phyloP scores from a whole-genome alignment of 1,139 yeast species.

The Geotrichum citri-aurantii region DNA sequence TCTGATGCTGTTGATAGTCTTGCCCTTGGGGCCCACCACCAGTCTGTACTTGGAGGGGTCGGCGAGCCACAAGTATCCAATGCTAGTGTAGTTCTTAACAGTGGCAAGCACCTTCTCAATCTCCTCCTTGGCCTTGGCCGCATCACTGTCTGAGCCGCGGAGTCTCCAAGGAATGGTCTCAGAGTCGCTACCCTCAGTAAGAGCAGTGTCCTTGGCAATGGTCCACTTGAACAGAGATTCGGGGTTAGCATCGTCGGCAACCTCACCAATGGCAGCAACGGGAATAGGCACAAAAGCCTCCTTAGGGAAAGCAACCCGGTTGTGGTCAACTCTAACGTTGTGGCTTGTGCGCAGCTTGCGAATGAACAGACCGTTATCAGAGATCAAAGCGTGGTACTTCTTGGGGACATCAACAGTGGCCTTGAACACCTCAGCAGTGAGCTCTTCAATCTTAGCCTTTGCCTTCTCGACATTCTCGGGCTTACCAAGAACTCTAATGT shows the following conservation, averaged over 20 bases:
- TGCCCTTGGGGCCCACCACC: slow-evolving; percentile 74
- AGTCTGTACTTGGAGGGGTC: slow-evolving; percentile 47
- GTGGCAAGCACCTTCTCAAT: slow-evolving; percentile 35
- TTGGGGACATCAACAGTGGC: slow-evolving; percentile 53
- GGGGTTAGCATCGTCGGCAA: slow-evolving; percentile 22
- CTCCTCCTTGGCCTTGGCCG: slow-evolving; percentile 32
- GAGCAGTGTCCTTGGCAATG: slow-evolving; percentile 24
- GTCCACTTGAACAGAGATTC: slow-evolving; percentile 29
- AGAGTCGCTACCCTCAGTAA: slow-evolving; percentile 35
- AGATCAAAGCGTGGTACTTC: slow-evolving; percentile 52
- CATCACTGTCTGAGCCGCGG: slow-evolving; percentile 36
- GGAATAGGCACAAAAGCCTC: slow-evolving; percentile 35
- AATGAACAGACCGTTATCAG: slow-evolving; percentile 64
- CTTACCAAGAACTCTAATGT: slow-evolving; percentile 33
- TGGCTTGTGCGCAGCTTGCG: slow-evolving; percentile 51
- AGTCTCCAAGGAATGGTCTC: slow-evolving; percentile 40
- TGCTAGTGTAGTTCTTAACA: slow-evolving; percentile 37
- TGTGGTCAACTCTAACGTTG: slow-evolving; percentile 61
- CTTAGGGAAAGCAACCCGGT: slow-evolving; percentile 32
- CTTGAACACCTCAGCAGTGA: slow-evolving; percentile 40
- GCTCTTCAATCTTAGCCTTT: slow-evolving; percentile 29
- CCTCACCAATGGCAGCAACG: slow-evolving; percentile 44
- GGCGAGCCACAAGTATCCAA: slow-evolving; percentile 48
- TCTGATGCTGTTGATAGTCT: slow-evolving; percentile 60
- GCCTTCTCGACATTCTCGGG: slow-evolving; percentile 35